Evolutionary conservation across 2,329 filamentous ascomycete species (phyloP).

Genomic region (Epichloe hybrida): DNA sequence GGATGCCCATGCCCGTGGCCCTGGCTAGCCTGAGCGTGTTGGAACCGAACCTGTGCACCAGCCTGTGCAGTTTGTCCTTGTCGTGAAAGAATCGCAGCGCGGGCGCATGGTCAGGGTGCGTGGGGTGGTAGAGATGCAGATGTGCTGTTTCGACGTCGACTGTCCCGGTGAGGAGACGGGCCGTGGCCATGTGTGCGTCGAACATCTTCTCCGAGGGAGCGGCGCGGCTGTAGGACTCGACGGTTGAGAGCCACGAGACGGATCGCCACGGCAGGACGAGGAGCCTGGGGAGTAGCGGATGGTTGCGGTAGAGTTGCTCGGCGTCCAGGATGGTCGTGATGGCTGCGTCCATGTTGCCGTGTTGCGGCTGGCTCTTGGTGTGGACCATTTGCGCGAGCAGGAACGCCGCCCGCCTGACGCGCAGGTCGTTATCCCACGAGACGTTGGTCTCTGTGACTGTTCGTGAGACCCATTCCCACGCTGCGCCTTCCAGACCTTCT

Average conservation of each 20-base stretch:
- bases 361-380: conserved; percentile 24
- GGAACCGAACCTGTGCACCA: conserved; percentile 13
- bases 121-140: conserved; percentile 41
- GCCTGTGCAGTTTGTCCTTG: conserved; percentile 15
- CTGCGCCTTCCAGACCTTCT: conserved; percentile 35
- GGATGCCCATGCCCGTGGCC: conserved; percentile 17
- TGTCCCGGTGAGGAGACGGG: conserved; percentile 22
- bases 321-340: conserved; percentile 35
- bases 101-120: conserved; percentile 30
- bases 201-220: conserved; percentile 35
- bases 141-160: conserved; percentile 36
- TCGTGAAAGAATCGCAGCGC: conserved; percentile 34
- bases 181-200: conserved; percentile 37
- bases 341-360: conserved; percentile 33
- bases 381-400: conserved; percentile 29
- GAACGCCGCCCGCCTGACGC: conserved; percentile 16
- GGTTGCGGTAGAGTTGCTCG: conserved; percentile 26
- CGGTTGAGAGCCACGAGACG: conserved; percentile 39
- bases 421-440: conserved; percentile 11
- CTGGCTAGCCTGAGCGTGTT: conserved; percentile 16
- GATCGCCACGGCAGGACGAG: conserved; percentile 31
- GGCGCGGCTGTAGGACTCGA: conserved; percentile 31
- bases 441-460: too few species aligned
- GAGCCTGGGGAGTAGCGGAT: conserved; percentile 20
- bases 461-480: conserved; percentile 39